Evolutionary conservation across 1,284 basidiomycete genomes (phyloP), one percentile per base, ranked within the genome.

Genomic region (Austroboletus olivaceoglutinosus): DNA sequence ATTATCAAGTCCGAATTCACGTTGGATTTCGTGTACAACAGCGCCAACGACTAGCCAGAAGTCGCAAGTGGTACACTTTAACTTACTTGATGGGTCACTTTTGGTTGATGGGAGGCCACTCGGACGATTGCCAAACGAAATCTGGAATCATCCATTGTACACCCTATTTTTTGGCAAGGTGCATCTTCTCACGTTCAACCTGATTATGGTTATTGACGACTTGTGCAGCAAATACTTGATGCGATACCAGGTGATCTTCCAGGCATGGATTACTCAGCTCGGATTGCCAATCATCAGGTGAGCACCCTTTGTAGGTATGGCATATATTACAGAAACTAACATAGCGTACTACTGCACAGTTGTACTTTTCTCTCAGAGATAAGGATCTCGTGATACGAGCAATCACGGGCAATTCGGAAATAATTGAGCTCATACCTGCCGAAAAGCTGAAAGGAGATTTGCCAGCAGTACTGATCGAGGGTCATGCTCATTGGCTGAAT

Each of bases 61-160:
- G 9, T 42, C 57, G 4, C 64, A 70, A 27, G 23, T 12, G 7
- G 61, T 80, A 0, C 66, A 73, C 49, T 54, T 74, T 16, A 69
- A 81, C 47, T 33, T 78, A 1, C 52, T 78, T 6, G 58, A 69
- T 31, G 78, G 78, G 9, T 51, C 55, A 9, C 62, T 81, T 5
- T 60, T 77, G 7, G 65, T 80, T 8, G 23, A 27, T 19, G 77
- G 76, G 0, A 67, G 68, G 43, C 64, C 71, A 1, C 49, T 76
- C 2, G 70, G 71, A 8, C 64, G 70, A 27, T 61, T 80, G 19
- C 75, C 78, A 0, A 44, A 29, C 0, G 50, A 56, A 0, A 72
- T 77, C 23, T 19, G 62, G 0, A 29, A 25, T 0, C 70, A 78
- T 56, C 31, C 68, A 0, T 57, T 63, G 0, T 81, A 73, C 41